phyloP scores from a whole-genome alignment of 139 green algal genomes.

The Chlorella sp. region DNA sequence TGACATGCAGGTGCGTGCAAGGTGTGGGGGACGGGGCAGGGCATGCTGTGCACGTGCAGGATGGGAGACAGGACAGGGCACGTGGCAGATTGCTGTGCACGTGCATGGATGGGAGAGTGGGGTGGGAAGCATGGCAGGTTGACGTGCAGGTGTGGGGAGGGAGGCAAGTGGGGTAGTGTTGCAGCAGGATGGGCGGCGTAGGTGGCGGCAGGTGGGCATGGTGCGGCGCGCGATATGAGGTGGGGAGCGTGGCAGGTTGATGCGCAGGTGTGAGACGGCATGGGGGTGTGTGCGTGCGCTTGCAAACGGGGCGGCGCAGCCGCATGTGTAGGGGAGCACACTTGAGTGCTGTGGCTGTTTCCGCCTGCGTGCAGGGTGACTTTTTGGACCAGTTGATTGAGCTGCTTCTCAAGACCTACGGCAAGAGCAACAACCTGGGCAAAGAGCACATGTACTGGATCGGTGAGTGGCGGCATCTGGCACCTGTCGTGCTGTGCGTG shows the following conservation, averaged over 20 bases:
- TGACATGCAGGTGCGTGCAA: constrained; percentile 70
- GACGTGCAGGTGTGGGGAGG: not conserved
- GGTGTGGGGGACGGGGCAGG: not conserved
- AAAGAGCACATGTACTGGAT: constrained; percentile 67
- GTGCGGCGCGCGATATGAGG: too few relatives aligned
- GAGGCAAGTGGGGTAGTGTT: not conserved
- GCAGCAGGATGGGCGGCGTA: not conserved
- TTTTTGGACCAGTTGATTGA: constrained; percentile 63
- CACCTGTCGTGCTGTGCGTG: not conserved
- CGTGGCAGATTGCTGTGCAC: too few relatives aligned
- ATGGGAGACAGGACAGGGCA: too few relatives aligned
- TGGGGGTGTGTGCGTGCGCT: too few relatives aligned
- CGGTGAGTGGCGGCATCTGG: not conserved
- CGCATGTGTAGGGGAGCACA: too few relatives aligned
- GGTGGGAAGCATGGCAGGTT: not conserved
- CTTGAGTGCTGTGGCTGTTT: too few relatives aligned
- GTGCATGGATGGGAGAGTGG: too few relatives aligned
- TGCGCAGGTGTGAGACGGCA: too few relatives aligned
- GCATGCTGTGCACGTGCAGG: too few relatives aligned
- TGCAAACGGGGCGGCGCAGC: too few relatives aligned
- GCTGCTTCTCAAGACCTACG: constrained; percentile 75
- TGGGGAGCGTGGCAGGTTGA: too few relatives aligned
- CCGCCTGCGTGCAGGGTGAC: constrained; percentile 67
- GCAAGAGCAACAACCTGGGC: constrained; percentile 56
- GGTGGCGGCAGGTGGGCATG: too few relatives aligned